phyloP scores from a whole-genome alignment of 1,284 basidiomycete species.

The Spongiforma sp. region DNA sequence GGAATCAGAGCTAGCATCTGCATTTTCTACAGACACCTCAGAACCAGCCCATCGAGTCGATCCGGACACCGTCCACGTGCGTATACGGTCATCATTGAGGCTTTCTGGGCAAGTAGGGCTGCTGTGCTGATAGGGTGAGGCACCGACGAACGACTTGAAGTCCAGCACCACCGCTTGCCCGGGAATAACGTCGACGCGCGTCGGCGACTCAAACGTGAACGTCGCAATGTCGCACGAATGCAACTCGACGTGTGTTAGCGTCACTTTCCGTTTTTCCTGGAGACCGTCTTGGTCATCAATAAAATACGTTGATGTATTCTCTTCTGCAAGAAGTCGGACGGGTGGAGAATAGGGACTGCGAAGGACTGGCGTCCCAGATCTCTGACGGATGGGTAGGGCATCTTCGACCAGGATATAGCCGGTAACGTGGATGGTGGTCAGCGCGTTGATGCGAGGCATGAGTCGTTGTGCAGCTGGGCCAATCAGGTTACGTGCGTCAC shows the following conservation, averaged over 20 bases:
- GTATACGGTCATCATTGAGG: constrained; percentile 66
- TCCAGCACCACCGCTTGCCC: constrained; percentile 64
- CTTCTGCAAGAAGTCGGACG: constrained; percentile 56
- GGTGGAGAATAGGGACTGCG: constrained; percentile 66
- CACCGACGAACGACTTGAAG: constrained; percentile 55
- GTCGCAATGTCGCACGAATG: constrained; percentile 57
- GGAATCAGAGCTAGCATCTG: background rate
- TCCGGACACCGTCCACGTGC: constrained; percentile 67
- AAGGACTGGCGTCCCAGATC: constrained; percentile 38
- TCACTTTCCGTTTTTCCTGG: constrained; percentile 33
- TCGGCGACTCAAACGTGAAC: constrained; percentile 53
- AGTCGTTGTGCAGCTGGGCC: constrained; percentile 51
- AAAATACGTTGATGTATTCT: constrained; percentile 40
- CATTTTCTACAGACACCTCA: background rate
- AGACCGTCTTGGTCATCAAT: constrained; percentile 12
- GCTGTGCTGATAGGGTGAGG: constrained; percentile 57
- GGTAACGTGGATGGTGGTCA: constrained; percentile 55
- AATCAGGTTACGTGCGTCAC: constrained; percentile 55
- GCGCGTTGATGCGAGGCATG: constrained; percentile 60
- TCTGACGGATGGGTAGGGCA: constrained; percentile 58
- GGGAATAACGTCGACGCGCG: constrained; percentile 45
- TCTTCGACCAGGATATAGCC: constrained; percentile 60
- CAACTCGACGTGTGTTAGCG: constrained; percentile 44
- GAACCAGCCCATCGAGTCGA: constrained; percentile 22
- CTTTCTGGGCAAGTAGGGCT: constrained; percentile 47